Percentiles rank a stretch among this genome's conserved stretches.
phyloP scores from a whole-genome alignment of 2,329 filamentous ascomycete genomes.

The Aspergillus sp. region DNA sequence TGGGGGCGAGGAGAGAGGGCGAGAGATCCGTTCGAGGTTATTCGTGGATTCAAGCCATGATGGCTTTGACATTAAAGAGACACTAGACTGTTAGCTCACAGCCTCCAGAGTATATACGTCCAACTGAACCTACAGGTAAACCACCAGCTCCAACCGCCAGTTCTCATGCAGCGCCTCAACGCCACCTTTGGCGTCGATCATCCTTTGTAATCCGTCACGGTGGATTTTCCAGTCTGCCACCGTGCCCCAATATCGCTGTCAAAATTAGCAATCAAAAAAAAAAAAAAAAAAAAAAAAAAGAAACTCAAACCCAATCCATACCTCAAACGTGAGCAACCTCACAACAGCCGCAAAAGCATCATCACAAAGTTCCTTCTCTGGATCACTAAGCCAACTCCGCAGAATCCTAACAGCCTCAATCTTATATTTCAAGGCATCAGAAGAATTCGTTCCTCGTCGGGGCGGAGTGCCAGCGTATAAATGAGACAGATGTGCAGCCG shows the following conservation, averaged over 20 bases:
- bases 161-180: slow-evolving; percentile 28
- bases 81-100: slow-evolving; percentile 13
- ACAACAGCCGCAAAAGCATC: slow-evolving; percentile 35
- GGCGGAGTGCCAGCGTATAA: slow-evolving; percentile 31
- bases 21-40: slow-evolving; percentile 18
- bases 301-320: slow-evolving; percentile 7
- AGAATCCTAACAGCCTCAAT: slow-evolving; percentile 38
- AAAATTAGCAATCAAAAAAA: background rate
- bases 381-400: slow-evolving; percentile 33
- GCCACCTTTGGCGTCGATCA: slow-evolving; percentile 37
- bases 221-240: slow-evolving; percentile 35
- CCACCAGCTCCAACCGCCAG: slow-evolving; percentile 30
- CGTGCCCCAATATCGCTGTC: slow-evolving; percentile 34
- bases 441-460: slow-evolving; percentile 22
- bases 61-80: slow-evolving; percentile 28
- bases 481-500: slow-evolving; percentile 40
- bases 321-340: slow-evolving; percentile 35
- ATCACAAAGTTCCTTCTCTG: slow-evolving; percentile 31
- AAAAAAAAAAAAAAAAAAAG: too few species aligned
- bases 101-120: background rate
- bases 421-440: slow-evolving; percentile 32
- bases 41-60: slow-evolving; percentile 31
- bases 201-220: slow-evolving; percentile 30
- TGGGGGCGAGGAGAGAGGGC: slow-evolving; percentile 5
- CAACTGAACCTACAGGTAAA: slow-evolving; percentile 28